These are phyloP conservation scores for Sphaceloma murrayae DNA, from an alignment of 2,329 filamentous ascomycete genomes.

Conservation along the genomic window DNA sequence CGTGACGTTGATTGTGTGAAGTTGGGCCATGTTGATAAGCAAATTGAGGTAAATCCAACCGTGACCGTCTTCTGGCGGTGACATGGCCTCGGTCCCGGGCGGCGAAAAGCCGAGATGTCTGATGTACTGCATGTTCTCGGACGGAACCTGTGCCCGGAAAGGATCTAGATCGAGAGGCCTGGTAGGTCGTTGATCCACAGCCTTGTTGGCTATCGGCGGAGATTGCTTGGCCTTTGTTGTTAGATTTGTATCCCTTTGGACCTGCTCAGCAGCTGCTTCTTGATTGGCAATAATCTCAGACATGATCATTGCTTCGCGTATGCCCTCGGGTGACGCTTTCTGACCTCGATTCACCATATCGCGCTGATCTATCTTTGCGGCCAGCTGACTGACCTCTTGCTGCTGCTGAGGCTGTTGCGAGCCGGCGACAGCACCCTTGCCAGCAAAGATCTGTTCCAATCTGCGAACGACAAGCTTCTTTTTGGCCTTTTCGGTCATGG, in stretches of 20 bases:
- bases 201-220: conserved; percentile 17
- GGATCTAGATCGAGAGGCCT: conserved; percentile 68
- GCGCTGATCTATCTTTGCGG: conserved; percentile 38
- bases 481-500: conserved; percentile 62
- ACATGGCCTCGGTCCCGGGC: conserved; percentile 42
- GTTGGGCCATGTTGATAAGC: conserved; percentile 69
- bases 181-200: conserved; percentile 56
- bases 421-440: conserved; percentile 44
- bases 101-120: conserved; percentile 61
- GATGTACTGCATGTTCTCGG: conserved; percentile 72
- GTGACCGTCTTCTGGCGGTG: conserved; percentile 53
- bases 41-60: conserved; percentile 80
- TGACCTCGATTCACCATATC: conserved; percentile 34
- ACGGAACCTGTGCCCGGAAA: conserved; percentile 62
- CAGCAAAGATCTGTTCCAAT: conserved; percentile 73
- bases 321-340: conserved; percentile 31
- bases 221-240: conserved; percentile 1
- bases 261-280: not conserved
- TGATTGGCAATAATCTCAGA: conserved; percentile 18
- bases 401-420: conserved; percentile 44
- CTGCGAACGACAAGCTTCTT: conserved; percentile 68
- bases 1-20: conserved; percentile 78
- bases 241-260: not conserved
- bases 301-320: conserved; percentile 40
- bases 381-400: conserved; percentile 49